Conservation (phyloP, 2,329 filamentous ascomycete species). For the Bipolaris bicolor region DNA sequence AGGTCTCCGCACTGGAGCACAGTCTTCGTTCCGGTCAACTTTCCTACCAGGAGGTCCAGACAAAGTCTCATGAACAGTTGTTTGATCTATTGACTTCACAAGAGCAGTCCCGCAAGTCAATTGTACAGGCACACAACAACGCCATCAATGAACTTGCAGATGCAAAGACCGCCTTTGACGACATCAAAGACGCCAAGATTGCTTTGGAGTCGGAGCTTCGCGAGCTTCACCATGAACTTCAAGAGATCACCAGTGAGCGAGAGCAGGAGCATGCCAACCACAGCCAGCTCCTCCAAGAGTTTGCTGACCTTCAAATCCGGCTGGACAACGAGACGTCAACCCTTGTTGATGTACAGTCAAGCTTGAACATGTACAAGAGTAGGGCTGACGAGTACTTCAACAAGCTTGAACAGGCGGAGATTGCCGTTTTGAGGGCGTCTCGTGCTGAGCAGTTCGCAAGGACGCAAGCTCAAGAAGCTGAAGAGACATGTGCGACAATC, state of each 20-base stretch:
- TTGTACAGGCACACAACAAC: conserved; percentile 85
- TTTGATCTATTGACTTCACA: conserved; percentile 92
- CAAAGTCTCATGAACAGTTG: conserved; percentile 91
- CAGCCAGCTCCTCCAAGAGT: conserved; percentile 87
- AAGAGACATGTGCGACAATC: conserved; percentile 86
- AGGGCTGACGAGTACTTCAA: conserved; percentile 95
- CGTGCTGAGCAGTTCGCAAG: conserved; percentile 94
- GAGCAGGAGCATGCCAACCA: conserved; percentile 90
- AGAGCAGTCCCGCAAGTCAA: conserved; percentile 81
- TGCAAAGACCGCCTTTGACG: conserved; percentile 85
- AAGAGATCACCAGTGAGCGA: conserved; percentile 76
- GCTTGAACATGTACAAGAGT: conserved; percentile 86
- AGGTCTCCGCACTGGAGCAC: conserved; percentile 87
- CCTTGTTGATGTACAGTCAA: conserved; percentile 81
- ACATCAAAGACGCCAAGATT: conserved; percentile 80
- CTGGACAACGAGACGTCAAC: conserved; percentile 88
- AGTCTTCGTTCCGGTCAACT: conserved; percentile 86
- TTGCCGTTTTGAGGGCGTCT: conserved; percentile 88
- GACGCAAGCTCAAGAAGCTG: conserved; percentile 84
- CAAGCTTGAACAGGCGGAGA: conserved; percentile 96
- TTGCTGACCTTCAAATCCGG: conserved; percentile 89
- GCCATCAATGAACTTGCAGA: conserved; percentile 84
- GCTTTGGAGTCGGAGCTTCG: conserved; percentile 84
- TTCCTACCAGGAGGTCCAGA: conserved; percentile 87
- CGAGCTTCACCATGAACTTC: conserved; percentile 80